Percentiles rank a stretch among this genome's conserved stretches.
phyloP scores from a whole-genome alignment of 2,329 filamentous ascomycete species.

The Pestalotiopsis sp. region DNA sequence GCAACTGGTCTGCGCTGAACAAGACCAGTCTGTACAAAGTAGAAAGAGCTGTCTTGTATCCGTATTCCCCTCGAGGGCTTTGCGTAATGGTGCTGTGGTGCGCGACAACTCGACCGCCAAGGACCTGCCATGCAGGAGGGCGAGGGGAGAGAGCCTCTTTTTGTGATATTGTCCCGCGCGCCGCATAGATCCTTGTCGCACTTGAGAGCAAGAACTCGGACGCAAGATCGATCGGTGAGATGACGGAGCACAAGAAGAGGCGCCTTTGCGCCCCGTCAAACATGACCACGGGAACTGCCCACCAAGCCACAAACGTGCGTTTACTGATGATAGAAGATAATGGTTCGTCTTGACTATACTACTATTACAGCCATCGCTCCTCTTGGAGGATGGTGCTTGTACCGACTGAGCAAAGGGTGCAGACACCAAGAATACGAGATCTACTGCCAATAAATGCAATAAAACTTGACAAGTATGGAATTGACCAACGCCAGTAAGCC shows the following conservation, averaged over 20 bases:
- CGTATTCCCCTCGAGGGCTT: no score
- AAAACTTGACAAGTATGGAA: background rate
- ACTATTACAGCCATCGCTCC: no score
- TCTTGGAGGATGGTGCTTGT: no score
- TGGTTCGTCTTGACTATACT: no score
- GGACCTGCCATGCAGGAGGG: background rate
- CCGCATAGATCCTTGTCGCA: background rate
- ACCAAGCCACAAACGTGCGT: background rate
- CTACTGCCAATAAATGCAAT: background rate
- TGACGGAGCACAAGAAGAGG: background rate
- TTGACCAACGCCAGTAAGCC: background rate
- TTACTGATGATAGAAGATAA: background rate
- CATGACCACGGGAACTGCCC: background rate
- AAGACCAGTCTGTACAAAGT: no score
- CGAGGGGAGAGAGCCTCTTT: background rate
- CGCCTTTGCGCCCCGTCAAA: background rate
- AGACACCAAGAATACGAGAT: no score
- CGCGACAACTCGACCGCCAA: background rate
- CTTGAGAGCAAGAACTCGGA: background rate
- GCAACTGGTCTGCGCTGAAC: no score
- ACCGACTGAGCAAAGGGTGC: no score
- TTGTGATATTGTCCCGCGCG: background rate
- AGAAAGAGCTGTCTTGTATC: no score
- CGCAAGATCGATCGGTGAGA: background rate
- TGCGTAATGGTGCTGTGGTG: no score